Percentiles rank a stretch among this genome's conserved stretches.
These are phyloP conservation scores for Trichoderma polysporum DNA, from an alignment of 2,329 filamentous ascomycete species.

Conservation along the genomic window DNA sequence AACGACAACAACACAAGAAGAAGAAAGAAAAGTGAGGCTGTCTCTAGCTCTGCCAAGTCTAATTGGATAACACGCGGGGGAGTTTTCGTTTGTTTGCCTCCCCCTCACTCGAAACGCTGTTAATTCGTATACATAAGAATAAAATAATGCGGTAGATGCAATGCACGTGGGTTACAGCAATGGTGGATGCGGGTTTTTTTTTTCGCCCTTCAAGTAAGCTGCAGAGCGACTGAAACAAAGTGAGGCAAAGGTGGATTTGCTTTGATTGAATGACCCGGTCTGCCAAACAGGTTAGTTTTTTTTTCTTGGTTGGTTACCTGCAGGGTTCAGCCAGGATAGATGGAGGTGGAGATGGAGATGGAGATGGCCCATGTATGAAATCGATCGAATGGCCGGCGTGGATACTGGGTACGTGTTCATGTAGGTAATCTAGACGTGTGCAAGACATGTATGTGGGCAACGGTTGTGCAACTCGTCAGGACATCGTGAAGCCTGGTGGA, in stretches of 20 bases:
- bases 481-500: neutral
- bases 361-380: conserved; percentile 2
- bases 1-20: neutral
- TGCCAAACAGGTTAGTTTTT: too few species aligned
- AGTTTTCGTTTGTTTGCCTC: neutral
- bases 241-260: too few species aligned
- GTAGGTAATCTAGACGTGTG: neutral
- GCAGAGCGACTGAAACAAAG: too few species aligned
- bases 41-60: neutral
- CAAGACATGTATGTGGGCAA: neutral
- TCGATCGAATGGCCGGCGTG: conserved; percentile 10
- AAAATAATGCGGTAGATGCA: neutral
- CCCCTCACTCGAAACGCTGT: neutral
- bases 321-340: neutral
- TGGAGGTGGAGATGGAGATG: conserved; percentile 1
- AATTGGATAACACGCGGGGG: neutral
- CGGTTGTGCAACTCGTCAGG: conserved; percentile 1
- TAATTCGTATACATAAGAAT: neutral
- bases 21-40: conserved; percentile 9
- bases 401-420: neutral
- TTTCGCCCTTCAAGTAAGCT: too few species aligned
- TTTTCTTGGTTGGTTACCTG: too few species aligned
- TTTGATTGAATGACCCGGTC: too few species aligned
- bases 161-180: too few species aligned
- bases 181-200: too few species aligned